These are phyloP conservation scores for Suillus subalutaceus DNA, from an alignment of 768 basidiomycete genomes.

Conservation along the genomic window DNA sequence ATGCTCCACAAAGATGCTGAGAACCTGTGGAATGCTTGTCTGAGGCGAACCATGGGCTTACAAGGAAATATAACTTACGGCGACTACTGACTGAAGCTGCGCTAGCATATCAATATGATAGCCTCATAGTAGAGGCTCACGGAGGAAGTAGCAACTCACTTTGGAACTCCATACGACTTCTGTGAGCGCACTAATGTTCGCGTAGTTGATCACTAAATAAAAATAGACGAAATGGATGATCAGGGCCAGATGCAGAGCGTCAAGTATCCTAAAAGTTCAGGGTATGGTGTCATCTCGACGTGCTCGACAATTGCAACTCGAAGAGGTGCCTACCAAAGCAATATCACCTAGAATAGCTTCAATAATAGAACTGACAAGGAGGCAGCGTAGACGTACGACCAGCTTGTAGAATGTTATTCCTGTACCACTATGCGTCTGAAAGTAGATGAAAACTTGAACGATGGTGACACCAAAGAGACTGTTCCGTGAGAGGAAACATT, in stretches of 20 bases:
- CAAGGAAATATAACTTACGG: not conserved
- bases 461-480: conserved; percentile 3
- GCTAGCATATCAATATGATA: too few species aligned
- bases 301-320: not conserved
- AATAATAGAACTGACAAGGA: not conserved
- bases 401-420: not conserved
- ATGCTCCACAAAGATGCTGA: not conserved
- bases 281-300: not conserved
- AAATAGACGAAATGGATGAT: conserved; percentile 38
- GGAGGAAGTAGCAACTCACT: not conserved
- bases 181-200: conserved; percentile 30
- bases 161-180: conserved; percentile 32
- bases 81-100: not conserved
- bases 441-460: conserved; percentile 3
- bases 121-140: not conserved
- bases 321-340: not conserved
- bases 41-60: too few species aligned
- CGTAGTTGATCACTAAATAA: conserved; percentile 39
- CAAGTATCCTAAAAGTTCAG: conserved; percentile 32
- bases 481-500: not conserved
- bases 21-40: not conserved
- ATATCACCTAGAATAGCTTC: not conserved
- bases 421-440: not conserved
- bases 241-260: conserved; percentile 39
- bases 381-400: not conserved